Evolutionary conservation across 345 rosid species (phyloP), one percentile per base, ranked within the genome.

Genomic region (Lepidium aucheri): DNA sequence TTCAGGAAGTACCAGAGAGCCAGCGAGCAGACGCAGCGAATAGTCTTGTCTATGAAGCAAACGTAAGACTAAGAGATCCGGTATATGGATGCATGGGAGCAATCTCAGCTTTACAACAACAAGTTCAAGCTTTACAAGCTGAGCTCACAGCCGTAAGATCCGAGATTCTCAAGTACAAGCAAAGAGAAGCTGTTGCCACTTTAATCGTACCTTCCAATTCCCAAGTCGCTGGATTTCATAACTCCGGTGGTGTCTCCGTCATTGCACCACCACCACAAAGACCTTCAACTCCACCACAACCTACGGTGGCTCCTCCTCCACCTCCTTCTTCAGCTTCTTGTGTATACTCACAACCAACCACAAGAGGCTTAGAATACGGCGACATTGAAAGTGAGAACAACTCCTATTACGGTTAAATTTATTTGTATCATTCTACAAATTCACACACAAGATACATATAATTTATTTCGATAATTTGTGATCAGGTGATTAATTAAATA

Each of bases 61-160:
- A 94, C 60, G 88, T 90, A 75, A 81, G 99, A 82, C 82, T 94
- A 51, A 77, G 97, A 80, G 99, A 94, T 73, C 97, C 99, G 0
- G 89, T 94, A 24, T 88, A 94, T 56, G 99, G 99, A 7, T 90
- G 99, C 83, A 85, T 88, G 96, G 98, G 99, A 40, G 99, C 95
- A 63, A 90, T 94, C 38, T 94, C 95, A 56, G 83, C 92, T 38
- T 74, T 94, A 63, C 97, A 94, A 41, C 99, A 94, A 36, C 95
- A 90, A 80, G 74, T 94, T 33, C 97, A 94, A 75, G 74, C 86
- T 40, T 78, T 94, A 65, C 90, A 90, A 78, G 75, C 84, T 18
- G 95, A 94, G 73, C 81, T 94, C 43, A 80, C 80, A 49, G 87
- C 88, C 32, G 87, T 88, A 38, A 82, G 95, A 75, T 59, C 84